Evolutionary conservation across 108 stramenopile species (phyloP), one percentile per base, ranked within the genome.

Genomic region (Cylindrotheca fusiformis): DNA sequence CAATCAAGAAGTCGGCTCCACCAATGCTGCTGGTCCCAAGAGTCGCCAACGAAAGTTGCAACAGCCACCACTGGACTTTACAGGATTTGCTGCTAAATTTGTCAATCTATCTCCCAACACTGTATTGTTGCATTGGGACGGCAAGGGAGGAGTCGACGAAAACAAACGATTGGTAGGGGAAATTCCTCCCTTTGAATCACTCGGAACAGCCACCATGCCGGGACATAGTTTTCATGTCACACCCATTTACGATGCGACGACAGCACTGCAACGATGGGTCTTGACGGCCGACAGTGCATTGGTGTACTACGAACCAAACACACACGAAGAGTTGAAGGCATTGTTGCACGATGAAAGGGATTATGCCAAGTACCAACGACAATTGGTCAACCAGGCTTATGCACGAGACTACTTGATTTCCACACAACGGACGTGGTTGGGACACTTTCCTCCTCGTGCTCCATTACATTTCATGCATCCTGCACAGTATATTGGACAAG

Each of bases 71-170:
- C 57, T 88, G 27, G 62, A 75, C 22, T 90, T 87, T 66, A 88
- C 88, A 14, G 92, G 92, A 10, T 94, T 85, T 78, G 88, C 85
- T 32, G 75, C 81, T 60, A 90, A 94, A 69, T 88, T 94, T 63
- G 65, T 86, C 65, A 94, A 94, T 52, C 72, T 90, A 20, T 78
- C 79, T 1, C 60, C 72, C 20, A 62, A 85, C 3, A 67, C 88
- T 29, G 48, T 90, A 18, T 69, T 85, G 18, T 65, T 94, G 4
- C 82, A 72, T 68, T 94, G 92, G 92, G 89, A 88, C 63, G 91
- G 86, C 22, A 71, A 76, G 27, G 80, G 73, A 17, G 85, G 85
- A 29, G 66, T 78, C 51, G 77, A 69, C 32, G 62, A 75, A 21
- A 65, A 50, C 24, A 60, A 52, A 12, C 69, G 66, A 22, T 57